These are phyloP conservation scores for Nicotiana otophora DNA, from an alignment of 257 asterid genomes.

Conservation along the genomic window DNA sequence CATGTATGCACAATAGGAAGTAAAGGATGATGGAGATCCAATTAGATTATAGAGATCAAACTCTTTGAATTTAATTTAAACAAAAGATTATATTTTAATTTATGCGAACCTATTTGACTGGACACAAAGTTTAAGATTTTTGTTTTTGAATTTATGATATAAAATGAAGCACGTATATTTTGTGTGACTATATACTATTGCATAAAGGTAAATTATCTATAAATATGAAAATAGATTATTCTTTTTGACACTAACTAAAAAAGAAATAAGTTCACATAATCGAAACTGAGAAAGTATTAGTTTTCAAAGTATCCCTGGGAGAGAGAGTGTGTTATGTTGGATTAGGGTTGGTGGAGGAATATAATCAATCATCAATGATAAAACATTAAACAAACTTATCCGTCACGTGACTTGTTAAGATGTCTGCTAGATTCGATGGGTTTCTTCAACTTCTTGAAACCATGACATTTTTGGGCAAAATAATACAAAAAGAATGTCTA, in stretches of 20 bases:
- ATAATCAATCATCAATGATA: not conserved
- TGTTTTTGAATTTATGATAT: no score
- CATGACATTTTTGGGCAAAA: not conserved
- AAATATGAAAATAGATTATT: no score
- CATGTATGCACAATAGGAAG: not conserved
- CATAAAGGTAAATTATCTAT: no score
- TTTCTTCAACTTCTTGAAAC: not conserved
- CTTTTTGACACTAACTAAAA: no score
- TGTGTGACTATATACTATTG: no score
- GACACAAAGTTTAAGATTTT: no score
- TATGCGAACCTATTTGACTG: accelerated
- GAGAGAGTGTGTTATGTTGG: not conserved
- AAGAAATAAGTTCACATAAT: no score
- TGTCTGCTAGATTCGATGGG: not conserved
- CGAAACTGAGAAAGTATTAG: no score
- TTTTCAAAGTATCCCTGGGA: no score
- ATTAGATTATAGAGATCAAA: not conserved
- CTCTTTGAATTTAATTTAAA: not conserved
- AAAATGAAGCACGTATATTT: no score
- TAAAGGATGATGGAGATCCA: not conserved
- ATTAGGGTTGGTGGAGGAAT: not conserved
- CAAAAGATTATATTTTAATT: not conserved
- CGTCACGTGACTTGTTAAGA: conserved; percentile 6
- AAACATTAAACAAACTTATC: not conserved
- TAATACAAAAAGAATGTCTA: not conserved